Conservation (phyloP, 169 alveolate genomes). For the Neospora caninum region DNA sequence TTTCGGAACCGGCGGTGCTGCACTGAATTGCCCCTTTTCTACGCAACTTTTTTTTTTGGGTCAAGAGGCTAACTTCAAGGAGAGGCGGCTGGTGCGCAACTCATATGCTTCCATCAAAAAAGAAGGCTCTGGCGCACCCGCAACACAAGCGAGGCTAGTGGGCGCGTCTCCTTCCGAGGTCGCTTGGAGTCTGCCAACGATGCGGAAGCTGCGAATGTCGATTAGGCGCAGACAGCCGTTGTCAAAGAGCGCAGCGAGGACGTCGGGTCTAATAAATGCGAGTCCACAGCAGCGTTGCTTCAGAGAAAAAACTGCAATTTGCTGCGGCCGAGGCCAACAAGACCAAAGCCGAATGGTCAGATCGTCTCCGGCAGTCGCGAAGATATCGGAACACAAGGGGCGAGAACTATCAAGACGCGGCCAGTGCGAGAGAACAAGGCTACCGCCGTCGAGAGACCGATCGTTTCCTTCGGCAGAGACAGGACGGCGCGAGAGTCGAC, state of each 20-base stretch:
- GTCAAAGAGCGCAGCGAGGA: conserved; percentile 47
- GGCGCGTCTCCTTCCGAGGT: conserved; percentile 46
- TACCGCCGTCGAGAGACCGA: too few species aligned
- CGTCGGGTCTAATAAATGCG: conserved; percentile 36
- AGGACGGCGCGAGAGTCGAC: not conserved
- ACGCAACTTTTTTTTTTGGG: too few species aligned
- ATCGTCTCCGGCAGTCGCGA: conserved; percentile 63
- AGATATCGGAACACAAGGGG: not conserved
- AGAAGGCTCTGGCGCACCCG: conserved; percentile 42
- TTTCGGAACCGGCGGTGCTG: too few species aligned
- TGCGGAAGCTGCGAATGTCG: conserved; percentile 25
- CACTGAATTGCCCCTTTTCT: too few species aligned
- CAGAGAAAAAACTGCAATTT: conserved; percentile 49
- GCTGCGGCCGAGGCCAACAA: conserved; percentile 71
- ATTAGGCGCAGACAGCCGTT: conserved; percentile 60
- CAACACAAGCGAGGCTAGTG: conserved; percentile 38
- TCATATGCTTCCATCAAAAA: too few species aligned
- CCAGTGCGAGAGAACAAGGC: too few species aligned
- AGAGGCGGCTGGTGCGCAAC: too few species aligned
- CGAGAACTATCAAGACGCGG: not conserved
- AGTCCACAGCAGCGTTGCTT: conserved; percentile 53
- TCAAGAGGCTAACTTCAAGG: too few species aligned
- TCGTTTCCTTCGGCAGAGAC: too few species aligned
- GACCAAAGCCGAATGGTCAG: conserved; percentile 48
- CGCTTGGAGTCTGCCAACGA: conserved; percentile 56